These are phyloP conservation scores for Cucurbita maxima DNA, from an alignment of 306 rosid genomes.

Conservation along the genomic window DNA sequence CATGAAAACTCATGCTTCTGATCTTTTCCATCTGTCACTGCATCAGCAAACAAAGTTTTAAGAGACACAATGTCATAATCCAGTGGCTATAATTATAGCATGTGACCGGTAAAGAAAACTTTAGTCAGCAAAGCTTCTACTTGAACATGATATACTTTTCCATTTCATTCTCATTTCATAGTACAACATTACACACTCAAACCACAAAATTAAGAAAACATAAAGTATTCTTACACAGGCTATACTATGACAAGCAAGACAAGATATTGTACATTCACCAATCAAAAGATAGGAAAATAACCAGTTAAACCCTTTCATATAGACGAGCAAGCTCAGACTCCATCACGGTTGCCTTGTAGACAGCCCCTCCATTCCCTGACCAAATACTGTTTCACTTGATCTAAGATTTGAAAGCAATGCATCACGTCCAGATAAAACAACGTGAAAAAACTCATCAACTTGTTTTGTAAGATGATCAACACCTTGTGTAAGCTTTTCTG, in stretches of 20 bases:
- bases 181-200: slow-evolving; percentile 22
- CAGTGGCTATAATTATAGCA: neutral
- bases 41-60: neutral
- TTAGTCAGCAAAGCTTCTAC: neutral
- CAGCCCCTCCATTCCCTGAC: slow-evolving; percentile 8
- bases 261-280: slow-evolving; percentile 15
- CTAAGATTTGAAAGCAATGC: slow-evolving; percentile 45
- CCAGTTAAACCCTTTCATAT: slow-evolving; percentile 16
- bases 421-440: slow-evolving; percentile 54
- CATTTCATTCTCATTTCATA: slow-evolving; percentile 14
- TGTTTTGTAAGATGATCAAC: slow-evolving; percentile 55
- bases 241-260: slow-evolving; percentile 26
- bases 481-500: slow-evolving; percentile 47
- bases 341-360: slow-evolving; percentile 12
- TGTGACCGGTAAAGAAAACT: neutral
- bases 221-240: slow-evolving; percentile 20
- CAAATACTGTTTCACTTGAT: slow-evolving; percentile 24
- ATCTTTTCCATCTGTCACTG: neutral
- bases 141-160: slow-evolving; percentile 1
- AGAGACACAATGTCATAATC: neutral
- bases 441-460: slow-evolving; percentile 52
- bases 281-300: slow-evolving; percentile 25
- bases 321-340: neutral
- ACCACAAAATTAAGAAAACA: slow-evolving; percentile 1
- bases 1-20: neutral